Conservation (phyloP, 176 grass and related monocot genomes). For the Musa schizocarpa region DNA sequence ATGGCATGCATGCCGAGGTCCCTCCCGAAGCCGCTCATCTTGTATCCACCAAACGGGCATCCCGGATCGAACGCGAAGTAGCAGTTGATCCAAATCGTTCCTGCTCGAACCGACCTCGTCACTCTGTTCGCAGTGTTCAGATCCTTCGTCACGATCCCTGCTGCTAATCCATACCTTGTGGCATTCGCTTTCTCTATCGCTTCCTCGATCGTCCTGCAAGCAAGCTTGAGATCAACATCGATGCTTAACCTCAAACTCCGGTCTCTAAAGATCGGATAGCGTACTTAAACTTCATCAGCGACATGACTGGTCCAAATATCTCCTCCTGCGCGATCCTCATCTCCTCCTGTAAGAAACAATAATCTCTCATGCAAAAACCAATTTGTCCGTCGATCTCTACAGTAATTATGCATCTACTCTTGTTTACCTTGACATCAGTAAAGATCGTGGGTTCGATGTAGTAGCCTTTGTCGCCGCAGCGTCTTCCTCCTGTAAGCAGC, state of each 20-base stretch:
- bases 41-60: conserved; percentile 10
- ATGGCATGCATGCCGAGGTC: conserved; percentile 7
- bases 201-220: conserved; percentile 11
- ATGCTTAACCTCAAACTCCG: background rate
- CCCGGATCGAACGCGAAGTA: conserved; percentile 15
- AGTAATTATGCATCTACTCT: too few species aligned
- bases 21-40: conserved; percentile 19
- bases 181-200: conserved; percentile 19
- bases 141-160: conserved; percentile 10
- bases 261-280: background rate
- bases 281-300: conserved; percentile 80
- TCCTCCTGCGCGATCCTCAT: conserved; percentile 79
- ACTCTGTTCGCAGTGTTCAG: conserved; percentile 12
- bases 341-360: conserved; percentile 41
- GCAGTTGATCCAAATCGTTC: conserved; percentile 17
- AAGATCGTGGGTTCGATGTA: conserved; percentile 93
- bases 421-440: conserved; percentile 59
- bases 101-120: conserved; percentile 18
- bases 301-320: conserved; percentile 91
- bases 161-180: conserved; percentile 5
- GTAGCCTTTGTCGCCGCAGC: conserved; percentile 55
- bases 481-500: conserved; percentile 62
- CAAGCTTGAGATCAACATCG: background rate
- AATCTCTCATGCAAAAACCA: too few species aligned
- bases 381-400: too few species aligned